Base-by-base conservation (phyloP, 805 yeast species). In the Ogataea ramenticola region DNA sequence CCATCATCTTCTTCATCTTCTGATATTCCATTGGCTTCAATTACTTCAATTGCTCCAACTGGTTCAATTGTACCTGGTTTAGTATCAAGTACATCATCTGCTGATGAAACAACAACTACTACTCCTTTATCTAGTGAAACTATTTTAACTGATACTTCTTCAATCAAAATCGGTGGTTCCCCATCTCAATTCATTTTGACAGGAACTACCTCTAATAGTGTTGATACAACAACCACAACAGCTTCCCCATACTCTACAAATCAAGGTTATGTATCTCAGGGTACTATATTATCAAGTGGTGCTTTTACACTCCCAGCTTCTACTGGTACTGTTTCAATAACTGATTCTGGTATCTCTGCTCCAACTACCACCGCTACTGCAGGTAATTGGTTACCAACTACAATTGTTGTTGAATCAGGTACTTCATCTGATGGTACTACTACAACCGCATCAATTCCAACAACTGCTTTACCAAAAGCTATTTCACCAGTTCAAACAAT, bases 381-480 rank as follows among this genome's bases (percentile, higher is more conserved):
- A n/a, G 32, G 31, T 20, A 50, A 58, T 10, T 71, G 78, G 77
- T 53, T 73, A 36, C 79, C 79, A 30, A 65, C 72, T 15, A 60
- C 65, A 12, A 58, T 72, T 41, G 57, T 71, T 36, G 65, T 70
- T 46, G 57, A 50, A 55, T 58, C 26, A 47, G 54, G 47, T 44
- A 65, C 46, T 24, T 33, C 72, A 11, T 49, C 65, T 4, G 50
- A 57, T 27, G 56, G 60, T 14, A 54, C 43, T 12, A 22, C 54
- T 2, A 42, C 57, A n/a, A 43, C 65, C 8, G 46, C 66, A 1
- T 42, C 61, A n/a, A 55, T 66, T 29, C 61, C 61, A 10, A 67
- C 75, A 2, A 67, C 82, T 16, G 74, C 78, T 30, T 70, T 87
- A 50, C 96, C 96, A 42, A 78, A 79, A 53, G 86, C 85, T 10